These are phyloP conservation scores for Thymus quinquecostatus DNA, from an alignment of 257 asterid genomes.

Conservation along the genomic window DNA sequence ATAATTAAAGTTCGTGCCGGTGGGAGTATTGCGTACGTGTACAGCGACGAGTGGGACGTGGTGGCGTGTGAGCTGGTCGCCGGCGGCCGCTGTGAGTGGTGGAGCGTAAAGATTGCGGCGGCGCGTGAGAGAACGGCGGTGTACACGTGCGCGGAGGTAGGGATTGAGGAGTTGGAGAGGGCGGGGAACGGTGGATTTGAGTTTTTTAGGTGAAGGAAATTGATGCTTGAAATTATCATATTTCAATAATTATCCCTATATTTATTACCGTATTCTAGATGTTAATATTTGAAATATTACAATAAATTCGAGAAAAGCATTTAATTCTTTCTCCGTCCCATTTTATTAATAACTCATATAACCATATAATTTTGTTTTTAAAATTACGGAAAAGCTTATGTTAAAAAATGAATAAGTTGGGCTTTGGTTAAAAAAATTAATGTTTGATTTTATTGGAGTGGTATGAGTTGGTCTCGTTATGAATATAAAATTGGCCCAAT, in stretches of 20 bases:
- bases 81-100: slow-evolving; percentile 57
- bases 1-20: slow-evolving; percentile 46
- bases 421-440: neutral
- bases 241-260: no score
- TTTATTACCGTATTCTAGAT: no score
- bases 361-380: no score
- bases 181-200: neutral
- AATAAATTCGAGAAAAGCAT: no score
- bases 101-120: slow-evolving; percentile 55
- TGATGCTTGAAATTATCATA: no score
- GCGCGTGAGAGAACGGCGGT: slow-evolving; percentile 43
- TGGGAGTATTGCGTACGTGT: slow-evolving; percentile 49
- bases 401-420: no score
- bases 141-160: slow-evolving; percentile 52
- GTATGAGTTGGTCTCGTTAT: neutral
- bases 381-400: no score
- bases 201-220: no score
- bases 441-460: neutral
- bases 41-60: slow-evolving; percentile 38
- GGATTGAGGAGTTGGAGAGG: slow-evolving; percentile 52
- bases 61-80: slow-evolving; percentile 61
- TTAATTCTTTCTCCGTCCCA: no score
- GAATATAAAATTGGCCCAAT: neutral
- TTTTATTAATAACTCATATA: no score
- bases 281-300: no score